Base-by-base conservation (phyloP, 2,329 filamentous ascomycete genomes). In the Aspergillus sp. region DNA sequence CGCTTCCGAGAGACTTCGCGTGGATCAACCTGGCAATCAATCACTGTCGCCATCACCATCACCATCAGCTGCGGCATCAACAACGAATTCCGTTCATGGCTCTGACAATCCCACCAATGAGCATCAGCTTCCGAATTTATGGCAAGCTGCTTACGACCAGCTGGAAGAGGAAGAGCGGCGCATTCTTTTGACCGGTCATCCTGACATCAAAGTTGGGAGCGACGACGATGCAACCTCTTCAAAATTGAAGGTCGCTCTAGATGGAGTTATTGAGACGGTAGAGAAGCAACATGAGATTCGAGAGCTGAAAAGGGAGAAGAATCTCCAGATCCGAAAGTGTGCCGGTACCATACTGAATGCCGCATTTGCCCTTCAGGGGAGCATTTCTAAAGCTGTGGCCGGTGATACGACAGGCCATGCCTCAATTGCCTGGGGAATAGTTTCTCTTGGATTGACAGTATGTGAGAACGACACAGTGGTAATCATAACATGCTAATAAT, bases 371-470 rank as follows among this genome's bases (percentile, higher is more conserved):
- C 51, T 50, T 32, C 53, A 54, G 27, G 42, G 48, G 27, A 34
- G 50, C 30, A 45, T 53, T n/a, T 36, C 4, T 27, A 29, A 40
- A 8, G 41, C 47, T 5, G 46, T 39, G 5, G 38, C 37, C 26
- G 39, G 47, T 33, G 48, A 56, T 41, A 42, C 47, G 7, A 54
- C 46, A 3, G 7, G 37, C 1, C 36, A 54, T 45, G 44, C 53
- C 38, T 33, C 48, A 29, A 47, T 46, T 42, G 50, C 42, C 10
- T 56, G 46, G 51, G 35, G 39, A 19, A 28, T 54, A 10, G 46
- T 56, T 0, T 54, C 43, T 10, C 40, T 56, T 41, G 45, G 51
- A 29, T 39, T 56, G 13, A 56, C 39, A 5, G 50, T 53, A 37
- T 33, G 39, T 42, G 2, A 39, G 26, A 4, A 2, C 6, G 11